Conservation (phyloP, 1,139 yeast genomes). For the Pichia norvegensis region DNA sequence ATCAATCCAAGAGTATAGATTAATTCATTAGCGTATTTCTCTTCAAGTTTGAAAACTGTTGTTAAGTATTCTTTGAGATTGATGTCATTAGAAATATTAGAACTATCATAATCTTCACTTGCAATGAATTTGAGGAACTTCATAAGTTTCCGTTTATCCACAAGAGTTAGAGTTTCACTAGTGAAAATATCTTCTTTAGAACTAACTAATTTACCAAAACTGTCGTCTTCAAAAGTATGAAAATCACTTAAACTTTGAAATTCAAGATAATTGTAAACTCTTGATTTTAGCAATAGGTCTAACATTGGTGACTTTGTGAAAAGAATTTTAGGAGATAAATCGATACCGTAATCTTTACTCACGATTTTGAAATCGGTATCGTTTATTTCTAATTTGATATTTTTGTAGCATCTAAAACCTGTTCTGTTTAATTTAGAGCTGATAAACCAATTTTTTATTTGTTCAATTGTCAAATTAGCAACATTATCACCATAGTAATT, state of each 20-base stretch:
- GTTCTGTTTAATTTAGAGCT: constrained; percentile 40
- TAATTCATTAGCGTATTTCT: constrained; percentile 72
- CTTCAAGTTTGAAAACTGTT: constrained; percentile 54
- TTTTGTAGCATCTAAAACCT: constrained; percentile 41
- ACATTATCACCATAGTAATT: constrained; percentile 81
- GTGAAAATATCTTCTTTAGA: constrained; percentile 93
- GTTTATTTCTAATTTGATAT: constrained; percentile 70
- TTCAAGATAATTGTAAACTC: constrained; percentile 87
- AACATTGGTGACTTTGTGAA: constrained; percentile 85
- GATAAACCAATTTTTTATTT: constrained; percentile 71
- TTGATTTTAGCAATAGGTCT: constrained; percentile 65
- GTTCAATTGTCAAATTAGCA: constrained; percentile 81
- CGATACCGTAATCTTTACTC: constrained; percentile 77
- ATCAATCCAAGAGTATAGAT: constrained; percentile 82
- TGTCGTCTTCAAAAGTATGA: constrained; percentile 87
- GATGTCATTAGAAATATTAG: constrained; percentile 13
- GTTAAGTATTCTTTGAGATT: constrained; percentile 42
- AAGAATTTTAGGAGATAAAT: constrained; percentile 78
- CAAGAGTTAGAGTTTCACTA: constrained; percentile 67
- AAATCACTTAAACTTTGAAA: constrained; percentile 83
- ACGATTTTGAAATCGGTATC: constrained; percentile 41
- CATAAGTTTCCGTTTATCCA: constrained; percentile 82
- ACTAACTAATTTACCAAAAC: constrained; percentile 73
- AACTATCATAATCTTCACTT: constrained; percentile 30
- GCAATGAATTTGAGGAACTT: constrained; percentile 84